Evolutionary conservation across 352 stramenopile genomes (phyloP), one percentile per base, ranked within the genome.

Genomic region (Aphanomyces invadans): DNA sequence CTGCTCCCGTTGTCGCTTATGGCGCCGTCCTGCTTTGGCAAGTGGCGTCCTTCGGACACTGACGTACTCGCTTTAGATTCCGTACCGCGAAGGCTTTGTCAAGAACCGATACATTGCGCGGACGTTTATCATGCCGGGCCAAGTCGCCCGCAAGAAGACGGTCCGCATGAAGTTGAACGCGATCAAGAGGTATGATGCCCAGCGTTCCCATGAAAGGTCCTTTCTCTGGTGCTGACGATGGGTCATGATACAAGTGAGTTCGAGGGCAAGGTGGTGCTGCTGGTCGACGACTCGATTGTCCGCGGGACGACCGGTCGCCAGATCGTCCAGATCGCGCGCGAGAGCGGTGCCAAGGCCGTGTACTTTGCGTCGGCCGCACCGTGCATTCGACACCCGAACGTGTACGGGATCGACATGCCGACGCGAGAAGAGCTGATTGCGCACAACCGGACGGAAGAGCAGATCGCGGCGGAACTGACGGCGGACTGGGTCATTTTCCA

Each of bases 41-140:
- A n/a, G n/a, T n/a, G n/a, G n/a, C n/a, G n/a, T n/a, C n/a, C n/a
- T n/a, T n/a, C n/a, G n/a, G n/a, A n/a, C n/a, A n/a, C n/a, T n/a
- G n/a, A n/a, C n/a, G n/a, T n/a, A n/a, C n/a, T n/a, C n/a, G n/a
- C n/a, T 57, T 7, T 57, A 57, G 49, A 77, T 96, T 42, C 95
- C 94, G 26, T 99, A 98, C 82, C 90, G 95, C 26, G 97, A 99
- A 70, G 97, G 97, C 2, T 99, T 99, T 71, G 98, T 99, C 66
- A 99, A 99, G 84, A 99, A 99, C 81, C 86, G 96, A 28, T 99
- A 99, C 80, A 98, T 99, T 73, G 95, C 95, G 36, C 84, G 93
- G 54, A 99, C 97, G 7, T 99, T 99, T 79, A 99, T 99, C 79
- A 99, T 99, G 97, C 97, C 97, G 21, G 97, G 96, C 56, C 97